Evolutionary conservation across 2,329 filamentous ascomycete species (phyloP).

Genomic region (Metarhizium sp.): DNA sequence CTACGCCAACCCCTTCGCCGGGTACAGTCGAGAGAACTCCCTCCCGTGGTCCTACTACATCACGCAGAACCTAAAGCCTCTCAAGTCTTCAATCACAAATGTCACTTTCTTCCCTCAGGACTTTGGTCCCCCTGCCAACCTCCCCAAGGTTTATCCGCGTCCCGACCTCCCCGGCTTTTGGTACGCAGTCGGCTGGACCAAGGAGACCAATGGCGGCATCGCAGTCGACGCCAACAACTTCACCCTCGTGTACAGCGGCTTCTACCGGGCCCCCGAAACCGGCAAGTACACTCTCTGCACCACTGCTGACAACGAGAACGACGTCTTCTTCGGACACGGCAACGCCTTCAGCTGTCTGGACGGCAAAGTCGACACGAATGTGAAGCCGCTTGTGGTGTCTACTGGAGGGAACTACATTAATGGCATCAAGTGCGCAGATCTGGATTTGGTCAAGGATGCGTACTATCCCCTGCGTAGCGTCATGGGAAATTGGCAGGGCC

Average conservation of each 20-base stretch:
- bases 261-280: slow-evolving; percentile 9
- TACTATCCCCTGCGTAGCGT: slow-evolving; percentile 14
- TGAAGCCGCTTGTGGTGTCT: slow-evolving; percentile 7
- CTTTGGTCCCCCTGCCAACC: background rate
- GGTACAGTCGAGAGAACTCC: slow-evolving; percentile 10
- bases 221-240: slow-evolving; percentile 15
- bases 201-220: slow-evolving; percentile 9
- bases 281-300: slow-evolving; percentile 12
- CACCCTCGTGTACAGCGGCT: slow-evolving; percentile 14
- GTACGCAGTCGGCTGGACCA: slow-evolving; percentile 8
- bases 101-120: slow-evolving; percentile 11
- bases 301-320: slow-evolving; percentile 14
- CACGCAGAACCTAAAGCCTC: slow-evolving; percentile 9
- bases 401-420: slow-evolving; percentile 11
- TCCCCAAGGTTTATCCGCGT: background rate
- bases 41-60: slow-evolving; percentile 14
- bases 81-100: slow-evolving; percentile 7
- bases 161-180: slow-evolving; percentile 2
- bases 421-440: slow-evolving; percentile 8
- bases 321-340: slow-evolving; percentile 13
- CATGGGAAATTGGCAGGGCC: slow-evolving; percentile 11
- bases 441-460: slow-evolving; percentile 8
- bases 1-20: slow-evolving; percentile 12
- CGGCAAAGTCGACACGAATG: slow-evolving; percentile 4
- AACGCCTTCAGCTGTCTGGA: slow-evolving; percentile 11